These are phyloP conservation scores for Colletotrichum costaricense DNA, from an alignment of 2,329 filamentous ascomycete genomes.

Conservation along the genomic window DNA sequence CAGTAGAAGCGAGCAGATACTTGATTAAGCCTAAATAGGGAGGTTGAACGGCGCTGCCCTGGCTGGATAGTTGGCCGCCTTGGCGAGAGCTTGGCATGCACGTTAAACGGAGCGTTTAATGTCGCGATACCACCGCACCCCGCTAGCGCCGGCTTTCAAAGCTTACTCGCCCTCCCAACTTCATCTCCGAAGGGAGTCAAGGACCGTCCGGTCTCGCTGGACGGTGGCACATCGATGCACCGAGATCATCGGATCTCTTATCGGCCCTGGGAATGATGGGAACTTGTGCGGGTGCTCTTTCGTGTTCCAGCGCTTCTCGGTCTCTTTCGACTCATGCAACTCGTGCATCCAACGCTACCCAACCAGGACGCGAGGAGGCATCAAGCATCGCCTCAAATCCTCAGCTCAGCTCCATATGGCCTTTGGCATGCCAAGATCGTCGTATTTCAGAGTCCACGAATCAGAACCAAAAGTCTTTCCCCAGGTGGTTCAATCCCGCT, in stretches of 20 bases:
- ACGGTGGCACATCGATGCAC: not conserved
- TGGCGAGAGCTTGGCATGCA: conserved; percentile 27
- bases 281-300: not conserved
- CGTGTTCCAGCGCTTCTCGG: not conserved
- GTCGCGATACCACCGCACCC: conserved; percentile 14
- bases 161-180: conserved; percentile 18
- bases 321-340: not conserved
- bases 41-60: conserved; percentile 18
- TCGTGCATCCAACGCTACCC: not conserved
- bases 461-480: not conserved
- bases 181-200: conserved; percentile 1
- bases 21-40: conserved; percentile 9
- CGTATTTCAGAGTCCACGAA: not conserved
- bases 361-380: not conserved
- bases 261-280: not conserved
- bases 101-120: not conserved
- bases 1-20: not conserved
- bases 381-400: not conserved
- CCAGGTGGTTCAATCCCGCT: not conserved
- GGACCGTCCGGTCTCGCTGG: not conserved
- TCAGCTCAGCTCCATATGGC: not conserved
- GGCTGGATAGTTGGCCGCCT: conserved; percentile 22
- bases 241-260: not conserved
- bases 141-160: conserved; percentile 16
- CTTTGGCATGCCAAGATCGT: conserved; percentile 2